A percentile compares a stretch with the other conserved stretches of the same genome.
Conservation (phyloP, 2,329 filamentous ascomycete species). For the Chaetomiaceae sp. region DNA sequence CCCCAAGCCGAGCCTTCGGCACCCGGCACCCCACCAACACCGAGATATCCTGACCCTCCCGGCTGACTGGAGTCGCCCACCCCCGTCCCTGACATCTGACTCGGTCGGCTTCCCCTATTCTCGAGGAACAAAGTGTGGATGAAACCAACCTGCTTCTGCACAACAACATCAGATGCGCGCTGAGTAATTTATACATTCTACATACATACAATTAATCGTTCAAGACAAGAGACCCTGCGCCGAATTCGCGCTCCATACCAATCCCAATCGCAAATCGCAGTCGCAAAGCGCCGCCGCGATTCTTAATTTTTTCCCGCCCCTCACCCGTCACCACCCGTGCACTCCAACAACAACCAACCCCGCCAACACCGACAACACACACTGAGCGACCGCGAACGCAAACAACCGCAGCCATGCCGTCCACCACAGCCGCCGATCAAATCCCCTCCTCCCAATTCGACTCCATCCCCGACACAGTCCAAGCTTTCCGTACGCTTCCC, state of each 20-base stretch:
- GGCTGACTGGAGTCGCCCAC: conserved; percentile 10
- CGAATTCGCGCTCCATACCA: conserved; percentile 1
- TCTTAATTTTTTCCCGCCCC: conserved; percentile 1
- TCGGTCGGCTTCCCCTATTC: background rate
- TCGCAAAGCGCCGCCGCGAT: background rate
- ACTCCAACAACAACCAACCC: background rate
- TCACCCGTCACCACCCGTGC: no score
- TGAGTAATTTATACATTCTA: conserved; percentile 6
- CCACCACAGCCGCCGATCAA: conserved; percentile 30
- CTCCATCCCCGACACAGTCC: conserved; percentile 59
- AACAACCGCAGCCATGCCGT: conserved; percentile 41
- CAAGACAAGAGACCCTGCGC: background rate
- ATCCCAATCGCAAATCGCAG: background rate
- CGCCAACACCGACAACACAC: background rate
- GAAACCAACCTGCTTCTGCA: background rate
- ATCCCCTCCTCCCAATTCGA: conserved; percentile 55
- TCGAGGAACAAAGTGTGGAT: background rate
- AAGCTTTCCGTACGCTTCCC: conserved; percentile 61
- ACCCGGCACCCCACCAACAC: conserved; percentile 13
- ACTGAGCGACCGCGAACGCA: background rate
- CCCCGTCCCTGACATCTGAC: conserved; percentile 13
- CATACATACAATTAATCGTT: background rate
- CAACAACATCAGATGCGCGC: background rate
- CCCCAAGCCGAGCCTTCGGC: conserved; percentile 18
- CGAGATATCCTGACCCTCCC: conserved; percentile 13